Evolutionary conservation across 208 protist genomes (phyloP).

Genomic region (Wallacemonas sp.): DNA sequence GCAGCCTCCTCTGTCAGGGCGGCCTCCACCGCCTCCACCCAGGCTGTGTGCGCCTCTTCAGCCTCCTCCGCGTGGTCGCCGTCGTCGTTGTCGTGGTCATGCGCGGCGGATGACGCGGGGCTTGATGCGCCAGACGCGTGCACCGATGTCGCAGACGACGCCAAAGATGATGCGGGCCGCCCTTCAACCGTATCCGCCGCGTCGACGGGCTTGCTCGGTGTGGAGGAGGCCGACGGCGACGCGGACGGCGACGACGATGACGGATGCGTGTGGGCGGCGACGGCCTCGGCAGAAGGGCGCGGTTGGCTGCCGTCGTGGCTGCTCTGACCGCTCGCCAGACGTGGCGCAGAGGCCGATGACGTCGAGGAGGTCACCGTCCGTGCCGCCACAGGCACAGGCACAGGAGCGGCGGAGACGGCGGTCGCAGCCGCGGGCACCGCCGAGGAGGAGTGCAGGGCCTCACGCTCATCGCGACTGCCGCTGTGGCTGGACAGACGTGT

Average conservation of each 20-base stretch:
- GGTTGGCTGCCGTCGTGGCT: too few relatives aligned
- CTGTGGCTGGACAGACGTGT: slow-evolving; percentile 9
- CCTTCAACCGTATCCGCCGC: not conserved
- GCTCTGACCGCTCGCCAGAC: too few relatives aligned
- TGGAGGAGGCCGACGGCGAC: not conserved
- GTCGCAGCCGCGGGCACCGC: not conserved
- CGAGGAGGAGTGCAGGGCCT: not conserved
- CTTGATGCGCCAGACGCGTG: not conserved
- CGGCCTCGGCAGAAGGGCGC: too few relatives aligned
- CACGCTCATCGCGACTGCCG: not conserved
- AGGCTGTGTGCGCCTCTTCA: not conserved
- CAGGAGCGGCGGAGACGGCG: not conserved
- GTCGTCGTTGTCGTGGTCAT: not conserved
- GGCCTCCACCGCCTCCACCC: not conserved
- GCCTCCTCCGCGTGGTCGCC: not conserved
- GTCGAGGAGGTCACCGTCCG: too few relatives aligned
- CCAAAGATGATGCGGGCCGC: not conserved
- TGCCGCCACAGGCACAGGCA: too few relatives aligned
- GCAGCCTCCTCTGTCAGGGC: slow-evolving; percentile 25
- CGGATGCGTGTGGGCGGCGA: too few relatives aligned
- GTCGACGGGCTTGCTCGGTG: not conserved
- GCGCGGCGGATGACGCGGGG: not conserved
- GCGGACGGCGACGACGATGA: not conserved
- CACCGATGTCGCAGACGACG: not conserved
- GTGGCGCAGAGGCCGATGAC: not conserved